These are phyloP conservation scores for Cinchona pubescens DNA, from an alignment of 257 asterid genomes.

Conservation along the genomic window DNA sequence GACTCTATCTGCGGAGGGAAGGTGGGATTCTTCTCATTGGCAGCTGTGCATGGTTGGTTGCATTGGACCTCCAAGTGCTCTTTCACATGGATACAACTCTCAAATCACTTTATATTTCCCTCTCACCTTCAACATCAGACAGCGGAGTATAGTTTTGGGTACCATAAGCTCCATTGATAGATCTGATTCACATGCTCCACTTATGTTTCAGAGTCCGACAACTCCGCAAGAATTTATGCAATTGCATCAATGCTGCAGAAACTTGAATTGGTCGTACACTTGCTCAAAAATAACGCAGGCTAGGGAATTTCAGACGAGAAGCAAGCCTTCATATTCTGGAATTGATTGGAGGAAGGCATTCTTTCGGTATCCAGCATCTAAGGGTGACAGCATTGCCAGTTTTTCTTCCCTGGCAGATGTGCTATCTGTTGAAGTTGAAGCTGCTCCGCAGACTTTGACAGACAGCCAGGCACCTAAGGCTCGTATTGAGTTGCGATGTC, in stretches of 20 bases:
- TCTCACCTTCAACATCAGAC: constrained; percentile 9
- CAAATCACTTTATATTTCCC: constrained; percentile 14
- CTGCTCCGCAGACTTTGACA: constrained; percentile 12
- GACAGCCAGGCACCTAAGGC: background rate
- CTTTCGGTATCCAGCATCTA: constrained; percentile 15
- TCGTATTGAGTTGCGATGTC: constrained; percentile 7
- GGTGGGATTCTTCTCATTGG: constrained; percentile 20
- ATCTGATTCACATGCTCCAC: constrained; percentile 11
- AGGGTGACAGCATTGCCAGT: constrained; percentile 12
- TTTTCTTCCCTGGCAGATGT: constrained; percentile 18
- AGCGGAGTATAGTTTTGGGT: constrained; percentile 7
- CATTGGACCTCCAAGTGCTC: constrained; percentile 10
- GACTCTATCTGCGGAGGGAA: constrained; percentile 24
- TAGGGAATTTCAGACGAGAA: constrained; percentile 9
- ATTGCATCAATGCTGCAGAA: too few relatives aligned
- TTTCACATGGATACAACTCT: constrained; percentile 13
- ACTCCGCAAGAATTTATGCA: too few relatives aligned
- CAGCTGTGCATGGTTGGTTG: constrained; percentile 30
- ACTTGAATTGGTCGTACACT: constrained; percentile 6
- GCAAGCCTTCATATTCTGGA: constrained; percentile 1
- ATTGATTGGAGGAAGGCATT: constrained; percentile 6
- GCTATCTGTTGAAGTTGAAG: constrained; percentile 14
- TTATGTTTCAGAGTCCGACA: constrained; percentile 4
- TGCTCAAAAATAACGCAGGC: constrained; percentile 6
- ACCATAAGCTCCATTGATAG: constrained; percentile 17